Percentiles rank a stretch among this genome's conserved stretches.
Conservation (phyloP, 805 yeast species). For the Yueomyces sinensis region DNA sequence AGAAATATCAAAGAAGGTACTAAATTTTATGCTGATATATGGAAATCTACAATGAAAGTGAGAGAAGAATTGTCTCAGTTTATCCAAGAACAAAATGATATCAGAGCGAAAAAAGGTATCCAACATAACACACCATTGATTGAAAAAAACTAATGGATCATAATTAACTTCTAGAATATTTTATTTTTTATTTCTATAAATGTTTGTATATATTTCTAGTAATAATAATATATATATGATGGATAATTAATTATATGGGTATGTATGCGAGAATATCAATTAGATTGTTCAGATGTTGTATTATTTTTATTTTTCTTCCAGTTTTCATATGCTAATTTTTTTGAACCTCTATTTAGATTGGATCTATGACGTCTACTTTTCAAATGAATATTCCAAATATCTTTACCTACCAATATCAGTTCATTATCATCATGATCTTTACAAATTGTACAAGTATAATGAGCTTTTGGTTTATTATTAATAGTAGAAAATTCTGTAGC, state of each 20-base stretch:
- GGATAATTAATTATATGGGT: no score
- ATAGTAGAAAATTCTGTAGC: conserved; percentile 1
- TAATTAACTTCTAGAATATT: no score
- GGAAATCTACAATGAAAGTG: neutral
- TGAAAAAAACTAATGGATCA: no score
- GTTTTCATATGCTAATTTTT: conserved; percentile 42
- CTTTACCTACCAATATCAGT: conserved; percentile 58
- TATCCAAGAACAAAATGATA: neutral
- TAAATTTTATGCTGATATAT: conserved; percentile 37
- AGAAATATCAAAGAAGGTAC: conserved; percentile 55
- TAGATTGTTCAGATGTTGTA: no score
- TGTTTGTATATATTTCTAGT: no score
- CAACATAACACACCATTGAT: neutral
- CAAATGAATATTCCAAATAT: conserved; percentile 56
- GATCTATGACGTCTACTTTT: conserved; percentile 55
- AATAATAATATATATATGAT: no score
- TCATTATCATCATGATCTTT: conserved; percentile 38
- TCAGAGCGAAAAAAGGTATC: neutral
- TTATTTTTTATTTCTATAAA: no score
- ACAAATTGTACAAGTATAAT: conserved; percentile 56
- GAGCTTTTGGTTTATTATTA: conserved; percentile 40
- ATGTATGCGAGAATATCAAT: no score
- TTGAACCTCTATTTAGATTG: conserved; percentile 33
- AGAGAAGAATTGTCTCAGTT: neutral
- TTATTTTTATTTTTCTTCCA: conserved; percentile 16